Percentiles rank a stretch among this genome's conserved stretches.
phyloP scores from a whole-genome alignment of 305 asterid genomes.

The Fraxinus sp. region DNA sequence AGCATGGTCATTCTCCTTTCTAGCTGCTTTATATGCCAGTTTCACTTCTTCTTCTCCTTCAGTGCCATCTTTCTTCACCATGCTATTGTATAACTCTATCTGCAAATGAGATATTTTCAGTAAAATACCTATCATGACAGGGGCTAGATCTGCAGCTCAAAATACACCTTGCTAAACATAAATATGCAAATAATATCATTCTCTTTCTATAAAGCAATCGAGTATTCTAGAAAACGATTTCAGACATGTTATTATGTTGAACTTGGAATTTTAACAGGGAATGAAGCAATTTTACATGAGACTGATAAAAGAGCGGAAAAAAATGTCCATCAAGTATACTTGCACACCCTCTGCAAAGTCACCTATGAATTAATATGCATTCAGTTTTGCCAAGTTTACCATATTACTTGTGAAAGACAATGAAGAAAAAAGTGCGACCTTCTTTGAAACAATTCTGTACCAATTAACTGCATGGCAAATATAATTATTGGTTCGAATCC shows the following conservation, averaged over 20 bases:
- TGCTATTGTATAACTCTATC: slow-evolving; percentile 80
- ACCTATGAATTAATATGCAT: no score
- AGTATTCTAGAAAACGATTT: background rate
- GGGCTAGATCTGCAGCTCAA: background rate
- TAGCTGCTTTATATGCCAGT: slow-evolving; percentile 82
- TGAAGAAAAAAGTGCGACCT: background rate
- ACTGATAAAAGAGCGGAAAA: background rate
- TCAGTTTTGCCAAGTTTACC: background rate
- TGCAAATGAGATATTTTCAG: slow-evolving; percentile 34
- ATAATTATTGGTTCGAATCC: background rate
- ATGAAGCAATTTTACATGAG: background rate
- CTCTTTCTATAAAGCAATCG: background rate
- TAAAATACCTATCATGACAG: background rate
- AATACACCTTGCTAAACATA: background rate
- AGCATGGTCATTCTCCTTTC: slow-evolving; percentile 63
- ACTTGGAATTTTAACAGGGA: background rate
- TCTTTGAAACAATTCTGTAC: background rate
- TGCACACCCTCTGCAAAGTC: background rate
- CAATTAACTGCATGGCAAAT: background rate
- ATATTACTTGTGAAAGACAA: background rate
- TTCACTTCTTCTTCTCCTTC: slow-evolving; percentile 73
- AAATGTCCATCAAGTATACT: background rate
- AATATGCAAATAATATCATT: background rate
- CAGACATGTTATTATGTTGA: background rate
- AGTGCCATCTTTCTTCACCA: slow-evolving; percentile 77